phyloP scores from a whole-genome alignment of 176 grass and related monocot genomes.

The Pharus latifolius region DNA sequence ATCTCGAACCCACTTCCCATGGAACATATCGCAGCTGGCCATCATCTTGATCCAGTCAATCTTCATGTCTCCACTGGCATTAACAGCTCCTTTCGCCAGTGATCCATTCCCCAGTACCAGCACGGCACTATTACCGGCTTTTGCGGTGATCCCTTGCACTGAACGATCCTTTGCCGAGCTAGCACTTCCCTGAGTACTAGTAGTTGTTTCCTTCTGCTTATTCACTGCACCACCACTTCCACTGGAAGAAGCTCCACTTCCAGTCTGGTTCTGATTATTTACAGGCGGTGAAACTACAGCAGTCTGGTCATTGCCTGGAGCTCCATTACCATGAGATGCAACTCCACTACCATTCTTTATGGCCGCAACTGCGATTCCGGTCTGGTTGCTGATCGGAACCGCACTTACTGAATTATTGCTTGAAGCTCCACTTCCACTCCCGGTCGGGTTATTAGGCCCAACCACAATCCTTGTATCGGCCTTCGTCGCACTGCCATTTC shows the following conservation, averaged over 20 bases:
- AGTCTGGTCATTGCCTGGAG: slow-evolving; percentile 30
- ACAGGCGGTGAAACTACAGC: background rate
- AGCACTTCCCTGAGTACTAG: background rate
- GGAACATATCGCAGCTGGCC: slow-evolving; percentile 71
- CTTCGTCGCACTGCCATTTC: slow-evolving; percentile 3
- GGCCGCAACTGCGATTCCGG: slow-evolving; percentile 1
- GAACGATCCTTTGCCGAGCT: slow-evolving; percentile 5
- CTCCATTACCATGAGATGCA: slow-evolving; percentile 10
- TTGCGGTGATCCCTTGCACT: background rate
- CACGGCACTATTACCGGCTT: background rate
- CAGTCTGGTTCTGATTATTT: slow-evolving; percentile 17
- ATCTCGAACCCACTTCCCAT: slow-evolving; percentile 72
- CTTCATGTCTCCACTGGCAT: slow-evolving; percentile 7
- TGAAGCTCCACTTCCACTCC: slow-evolving; percentile 1
- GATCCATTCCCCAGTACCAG: background rate
- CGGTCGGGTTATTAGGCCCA: background rate
- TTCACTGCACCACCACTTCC: slow-evolving; percentile 12
- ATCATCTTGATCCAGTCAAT: slow-evolving; percentile 52
- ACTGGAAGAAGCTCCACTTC: slow-evolving; percentile 24
- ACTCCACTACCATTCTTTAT: background rate
- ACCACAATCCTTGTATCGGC: background rate
- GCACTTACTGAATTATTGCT: background rate
- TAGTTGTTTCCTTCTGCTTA: slow-evolving; percentile 5
- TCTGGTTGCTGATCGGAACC: slow-evolving; percentile 16
- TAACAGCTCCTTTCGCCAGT: background rate